A percentile compares a stretch with the other conserved stretches of the same genome.
These are phyloP conservation scores for Mycena pura DNA, from an alignment of 768 basidiomycete genomes.

Conservation along the genomic window DNA sequence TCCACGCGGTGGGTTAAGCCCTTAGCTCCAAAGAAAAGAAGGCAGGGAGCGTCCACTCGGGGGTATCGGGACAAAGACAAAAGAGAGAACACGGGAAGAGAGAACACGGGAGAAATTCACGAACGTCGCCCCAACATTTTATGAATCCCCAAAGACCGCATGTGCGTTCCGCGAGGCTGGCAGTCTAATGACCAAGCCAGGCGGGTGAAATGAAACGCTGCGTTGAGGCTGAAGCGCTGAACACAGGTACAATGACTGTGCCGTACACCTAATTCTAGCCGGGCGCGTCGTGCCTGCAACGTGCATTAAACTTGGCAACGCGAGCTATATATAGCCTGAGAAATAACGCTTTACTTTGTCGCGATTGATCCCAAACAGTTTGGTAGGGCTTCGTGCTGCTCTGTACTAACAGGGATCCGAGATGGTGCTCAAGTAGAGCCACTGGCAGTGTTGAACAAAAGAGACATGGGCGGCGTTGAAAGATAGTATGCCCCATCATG, in stretches of 20 bases:
- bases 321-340: too few relatives aligned
- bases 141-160: conserved; percentile 9
- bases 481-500: too few relatives aligned
- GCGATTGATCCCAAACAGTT: not conserved
- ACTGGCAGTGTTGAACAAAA: not conserved
- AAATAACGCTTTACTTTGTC: too few relatives aligned
- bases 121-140: conserved; percentile 6
- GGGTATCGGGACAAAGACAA: conserved; percentile 17
- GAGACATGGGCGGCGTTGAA: not conserved
- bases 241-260: conserved; percentile 8
- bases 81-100: conserved; percentile 3
- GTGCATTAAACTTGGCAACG: not conserved
- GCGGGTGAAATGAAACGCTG: not conserved
- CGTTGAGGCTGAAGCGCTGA: not conserved
- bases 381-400: too few relatives aligned
- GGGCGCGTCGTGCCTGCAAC: conserved; percentile 11
- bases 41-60: conserved; percentile 2
- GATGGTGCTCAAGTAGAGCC: not conserved
- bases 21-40: not conserved
- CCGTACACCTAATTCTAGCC: conserved; percentile 18
- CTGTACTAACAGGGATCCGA: too few relatives aligned
- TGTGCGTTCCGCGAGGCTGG: conserved; percentile 20
- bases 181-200: not conserved
- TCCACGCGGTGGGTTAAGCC: too few relatives aligned
- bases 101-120: conserved; percentile 3